These are phyloP conservation scores for Strobilomyces echinocephalus DNA, from an alignment of 768 basidiomycete species.

Conservation along the genomic window DNA sequence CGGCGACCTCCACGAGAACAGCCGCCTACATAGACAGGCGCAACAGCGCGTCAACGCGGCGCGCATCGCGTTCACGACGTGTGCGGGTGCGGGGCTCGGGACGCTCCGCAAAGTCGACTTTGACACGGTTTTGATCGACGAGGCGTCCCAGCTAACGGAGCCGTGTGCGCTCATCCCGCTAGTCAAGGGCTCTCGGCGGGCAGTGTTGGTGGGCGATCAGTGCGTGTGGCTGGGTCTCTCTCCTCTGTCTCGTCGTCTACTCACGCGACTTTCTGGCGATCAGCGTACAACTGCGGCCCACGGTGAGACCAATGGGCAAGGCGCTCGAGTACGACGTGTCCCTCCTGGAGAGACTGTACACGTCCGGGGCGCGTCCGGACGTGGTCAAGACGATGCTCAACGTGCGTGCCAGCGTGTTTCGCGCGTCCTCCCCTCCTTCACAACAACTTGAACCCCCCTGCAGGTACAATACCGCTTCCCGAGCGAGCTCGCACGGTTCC, in stretches of 20 bases:
- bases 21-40: constrained; percentile 51
- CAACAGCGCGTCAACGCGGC: constrained; percentile 54
- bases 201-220: constrained; percentile 68
- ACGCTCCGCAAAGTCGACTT: constrained; percentile 52
- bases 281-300: constrained; percentile 66
- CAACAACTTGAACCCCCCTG: background rate
- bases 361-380: constrained; percentile 24
- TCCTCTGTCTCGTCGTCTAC: too few relatives aligned
- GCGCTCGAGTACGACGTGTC: constrained; percentile 56
- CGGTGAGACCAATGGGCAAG: constrained; percentile 54
- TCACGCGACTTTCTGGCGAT: background rate
- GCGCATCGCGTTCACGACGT: constrained; percentile 59
- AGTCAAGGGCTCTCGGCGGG: constrained; percentile 55
- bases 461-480: constrained; percentile 66
- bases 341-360: constrained; percentile 57
- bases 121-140: constrained; percentile 61
- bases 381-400: constrained; percentile 61
- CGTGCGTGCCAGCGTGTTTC: constrained; percentile 23
- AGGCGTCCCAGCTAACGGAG: constrained; percentile 69
- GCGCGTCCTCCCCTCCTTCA: too few relatives aligned
- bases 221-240: constrained; percentile 30
- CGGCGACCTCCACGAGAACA: constrained; percentile 54
- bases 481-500: constrained; percentile 51
- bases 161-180: constrained; percentile 62
- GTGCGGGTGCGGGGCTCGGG: constrained; percentile 59